Base-by-base conservation (phyloP, 148 eudicot genomes). In the Silene conica region DNA sequence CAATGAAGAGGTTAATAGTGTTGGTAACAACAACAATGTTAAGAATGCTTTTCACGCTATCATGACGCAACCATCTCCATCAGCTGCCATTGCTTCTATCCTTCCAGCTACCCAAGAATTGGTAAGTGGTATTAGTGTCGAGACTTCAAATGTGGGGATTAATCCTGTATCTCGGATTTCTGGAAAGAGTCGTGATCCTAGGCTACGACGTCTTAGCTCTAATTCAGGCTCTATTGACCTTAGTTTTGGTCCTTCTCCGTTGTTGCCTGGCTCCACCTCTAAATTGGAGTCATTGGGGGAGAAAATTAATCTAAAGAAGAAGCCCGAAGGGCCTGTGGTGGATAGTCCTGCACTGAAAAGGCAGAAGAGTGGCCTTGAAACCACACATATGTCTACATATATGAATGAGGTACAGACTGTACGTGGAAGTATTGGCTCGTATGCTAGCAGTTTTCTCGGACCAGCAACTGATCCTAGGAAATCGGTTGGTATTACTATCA, bases 161-260 rank as follows among this genome's bases (percentile, higher is more conserved):
- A 80, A 67, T 77, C 77, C 84, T 55, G 56, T 73, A 6, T 38
- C 67, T 34, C 87, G 83, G 61, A 69, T 70, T 52, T 26, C 87
- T 45, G 86, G 74, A 20, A 95, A 80, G 87, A 90, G 89, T 67
- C 84, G 96, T 78, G 99, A 95, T 81, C 99, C 99, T 41, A 90
- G 99, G 79, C 92, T 92, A 65, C 82, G 92, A 28, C 80, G 80
- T 78, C 82, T 85, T 66, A 85, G 82, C 73, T 63, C 79, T 69
- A 84, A 79, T 77, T 57, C 65, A 34, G 81, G 73, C 62, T 25
- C 83, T 54, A 68, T 74, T 73, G 86, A 85, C 76, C 65, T 76
- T 14, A 82, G 79, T 45, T 78, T 80, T 65, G 70, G 71, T 13
- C 72, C 80, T 7, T 67, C 80, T 16, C 85, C 85, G 50, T 8